phyloP scores from a whole-genome alignment of 108 stramenopile genomes.

The Seminavis robusta region DNA sequence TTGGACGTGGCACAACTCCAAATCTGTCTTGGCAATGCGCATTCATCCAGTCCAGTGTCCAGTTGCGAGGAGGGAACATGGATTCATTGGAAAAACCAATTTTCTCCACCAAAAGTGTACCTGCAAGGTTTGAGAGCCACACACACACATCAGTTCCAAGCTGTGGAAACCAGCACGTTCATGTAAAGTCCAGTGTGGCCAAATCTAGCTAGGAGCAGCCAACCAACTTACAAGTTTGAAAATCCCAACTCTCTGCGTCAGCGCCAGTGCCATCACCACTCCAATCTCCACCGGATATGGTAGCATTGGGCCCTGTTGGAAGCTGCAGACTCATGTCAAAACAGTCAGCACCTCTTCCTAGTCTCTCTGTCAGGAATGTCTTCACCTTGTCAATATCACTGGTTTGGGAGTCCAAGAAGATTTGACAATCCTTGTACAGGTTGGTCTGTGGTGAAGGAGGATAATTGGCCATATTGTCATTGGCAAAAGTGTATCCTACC shows the following conservation, averaged over 20 bases:
- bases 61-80: constrained; percentile 72
- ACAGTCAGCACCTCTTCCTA: constrained; percentile 24
- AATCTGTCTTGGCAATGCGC: constrained; percentile 60
- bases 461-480: constrained; percentile 81
- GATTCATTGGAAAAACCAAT: constrained; percentile 55
- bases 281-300: constrained; percentile 77
- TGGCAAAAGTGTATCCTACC: constrained; percentile 81
- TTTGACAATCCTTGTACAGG: constrained; percentile 50
- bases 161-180: constrained; percentile 27
- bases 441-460: constrained; percentile 62
- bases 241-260: constrained; percentile 78
- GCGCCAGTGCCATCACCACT: constrained; percentile 76
- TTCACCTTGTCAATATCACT: constrained; percentile 17
- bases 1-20: constrained; percentile 59
- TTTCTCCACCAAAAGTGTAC: constrained; percentile 50
- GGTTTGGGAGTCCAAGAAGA: constrained; percentile 36
- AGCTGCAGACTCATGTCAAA: constrained; percentile 65
- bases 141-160: background rate
- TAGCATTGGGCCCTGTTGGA: constrained; percentile 59
- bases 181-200: background rate
- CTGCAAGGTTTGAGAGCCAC: too few relatives aligned
- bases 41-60: constrained; percentile 53
- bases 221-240: constrained; percentile 45
- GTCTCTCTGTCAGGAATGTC: constrained; percentile 16
- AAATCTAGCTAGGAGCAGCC: background rate